Evolutionary conservation across 371 early-diverging fungal species (phyloP).

Genomic region (Capniomyces stellatus): DNA sequence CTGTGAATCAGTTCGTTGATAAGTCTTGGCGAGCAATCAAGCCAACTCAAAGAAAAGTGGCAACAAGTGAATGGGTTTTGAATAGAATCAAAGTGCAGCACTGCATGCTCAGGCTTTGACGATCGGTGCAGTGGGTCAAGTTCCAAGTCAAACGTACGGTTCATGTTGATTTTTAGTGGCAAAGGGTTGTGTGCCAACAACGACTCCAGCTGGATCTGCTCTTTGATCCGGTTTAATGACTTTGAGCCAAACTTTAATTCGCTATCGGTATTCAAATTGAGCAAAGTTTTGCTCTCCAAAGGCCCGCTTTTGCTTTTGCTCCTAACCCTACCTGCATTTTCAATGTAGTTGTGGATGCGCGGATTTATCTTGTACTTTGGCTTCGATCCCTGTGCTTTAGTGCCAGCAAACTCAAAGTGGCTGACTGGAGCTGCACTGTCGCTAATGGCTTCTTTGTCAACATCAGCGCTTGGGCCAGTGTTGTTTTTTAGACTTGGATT

Average conservation of each 20-base stretch:
- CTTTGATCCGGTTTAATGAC: background rate
- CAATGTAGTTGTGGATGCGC: background rate
- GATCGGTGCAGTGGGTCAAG: constrained; percentile 17
- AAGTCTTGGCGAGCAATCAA: constrained; percentile 78
- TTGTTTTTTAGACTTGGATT: too few species aligned
- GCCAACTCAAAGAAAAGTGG: constrained; percentile 89
- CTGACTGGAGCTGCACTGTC: background rate
- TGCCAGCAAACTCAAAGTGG: too few species aligned
- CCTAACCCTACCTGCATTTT: background rate
- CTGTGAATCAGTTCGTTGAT: constrained; percentile 70
- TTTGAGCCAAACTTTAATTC: background rate
- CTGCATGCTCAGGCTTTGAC: constrained; percentile 55
- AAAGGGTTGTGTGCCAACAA: background rate
- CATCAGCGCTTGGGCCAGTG: too few species aligned
- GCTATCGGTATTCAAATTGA: background rate
- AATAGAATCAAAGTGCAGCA: constrained; percentile 75
- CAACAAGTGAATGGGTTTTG: constrained; percentile 77
- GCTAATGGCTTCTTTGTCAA: background rate
- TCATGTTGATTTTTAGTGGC: background rate
- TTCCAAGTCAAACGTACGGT: constrained; percentile 15
- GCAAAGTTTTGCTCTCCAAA: background rate
- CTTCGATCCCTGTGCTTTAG: too few species aligned
- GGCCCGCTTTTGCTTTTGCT: background rate
- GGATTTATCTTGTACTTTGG: too few species aligned
- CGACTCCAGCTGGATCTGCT: too few species aligned